A percentile compares a stretch with the other conserved stretches of the same genome.
These are phyloP conservation scores for Cytospora chrysosperma DNA, from an alignment of 2,329 filamentous ascomycete genomes.

Conservation along the genomic window DNA sequence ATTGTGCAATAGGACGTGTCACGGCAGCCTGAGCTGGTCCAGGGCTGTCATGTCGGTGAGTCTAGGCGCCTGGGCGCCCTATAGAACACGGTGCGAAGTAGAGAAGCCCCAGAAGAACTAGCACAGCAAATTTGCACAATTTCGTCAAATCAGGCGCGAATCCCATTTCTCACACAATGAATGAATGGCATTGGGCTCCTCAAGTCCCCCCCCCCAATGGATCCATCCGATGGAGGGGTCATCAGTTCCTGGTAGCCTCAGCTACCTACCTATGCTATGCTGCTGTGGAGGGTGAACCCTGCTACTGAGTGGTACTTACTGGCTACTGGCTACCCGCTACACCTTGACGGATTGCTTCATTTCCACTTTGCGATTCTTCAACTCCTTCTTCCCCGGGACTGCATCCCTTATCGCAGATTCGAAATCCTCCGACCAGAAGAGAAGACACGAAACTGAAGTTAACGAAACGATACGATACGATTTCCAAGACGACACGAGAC, in stretches of 20 bases:
- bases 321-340: not conserved
- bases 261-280: not conserved
- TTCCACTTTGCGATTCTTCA: not conserved
- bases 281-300: not conserved
- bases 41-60: not conserved
- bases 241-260: not conserved
- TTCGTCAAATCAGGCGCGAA: not conserved
- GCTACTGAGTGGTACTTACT: no score
- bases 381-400: not conserved
- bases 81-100: not conserved
- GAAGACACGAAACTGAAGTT: not conserved
- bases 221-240: not conserved
- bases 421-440: not conserved
- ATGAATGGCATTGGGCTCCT: not conserved
- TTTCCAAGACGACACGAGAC: not conserved
- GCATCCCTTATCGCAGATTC: no score
- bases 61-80: not conserved
- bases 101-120: not conserved
- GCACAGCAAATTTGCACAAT: not conserved
- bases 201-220: not conserved
- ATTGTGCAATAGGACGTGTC: not conserved
- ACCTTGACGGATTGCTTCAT: not conserved
- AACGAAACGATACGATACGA: no score
- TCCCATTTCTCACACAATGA: not conserved
- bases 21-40: not conserved